Conservation (phyloP, 2,329 filamentous ascomycete genomes). For the Apiospora arundinis region DNA sequence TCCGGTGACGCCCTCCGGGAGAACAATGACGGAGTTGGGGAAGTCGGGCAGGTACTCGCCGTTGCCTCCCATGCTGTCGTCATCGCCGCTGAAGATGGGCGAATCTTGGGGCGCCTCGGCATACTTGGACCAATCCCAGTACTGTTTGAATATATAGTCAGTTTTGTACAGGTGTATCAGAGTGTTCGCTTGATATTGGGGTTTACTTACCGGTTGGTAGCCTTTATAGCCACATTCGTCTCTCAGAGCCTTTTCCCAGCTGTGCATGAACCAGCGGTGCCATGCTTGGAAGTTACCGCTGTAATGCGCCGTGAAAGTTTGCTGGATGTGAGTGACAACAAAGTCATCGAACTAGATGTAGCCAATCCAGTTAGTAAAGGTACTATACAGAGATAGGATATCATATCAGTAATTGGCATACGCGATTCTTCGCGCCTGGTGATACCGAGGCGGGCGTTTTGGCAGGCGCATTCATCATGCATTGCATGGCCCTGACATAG, state of each 20-base stretch:
- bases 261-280: conserved; percentile 27
- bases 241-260: conserved; percentile 29
- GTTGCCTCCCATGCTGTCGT: conserved; percentile 37
- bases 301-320: conserved; percentile 15
- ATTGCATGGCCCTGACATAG: conserved; percentile 23
- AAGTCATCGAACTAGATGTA: not conserved
- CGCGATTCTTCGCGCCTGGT: conserved; percentile 14
- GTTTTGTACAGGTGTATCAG: not conserved
- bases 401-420: not conserved
- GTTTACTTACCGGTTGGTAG: conserved; percentile 25
- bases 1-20: conserved; percentile 6
- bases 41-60: conserved; percentile 33
- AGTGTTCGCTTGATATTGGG: conserved; percentile 29
- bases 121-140: conserved; percentile 10
- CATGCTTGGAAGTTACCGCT: conserved; percentile 20
- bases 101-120: conserved; percentile 24
- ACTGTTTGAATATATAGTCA: not conserved
- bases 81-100: conserved; percentile 35
- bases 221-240: conserved; percentile 26
- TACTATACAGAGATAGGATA: no score
- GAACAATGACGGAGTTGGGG: conserved; percentile 20
- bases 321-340: conserved; percentile 16
- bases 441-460: conserved; percentile 21
- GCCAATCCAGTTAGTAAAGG: not conserved
- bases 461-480: conserved; percentile 19